Base-by-base conservation (phyloP, 768 basidiomycete genomes). In the Naganishia onofrii region DNA sequence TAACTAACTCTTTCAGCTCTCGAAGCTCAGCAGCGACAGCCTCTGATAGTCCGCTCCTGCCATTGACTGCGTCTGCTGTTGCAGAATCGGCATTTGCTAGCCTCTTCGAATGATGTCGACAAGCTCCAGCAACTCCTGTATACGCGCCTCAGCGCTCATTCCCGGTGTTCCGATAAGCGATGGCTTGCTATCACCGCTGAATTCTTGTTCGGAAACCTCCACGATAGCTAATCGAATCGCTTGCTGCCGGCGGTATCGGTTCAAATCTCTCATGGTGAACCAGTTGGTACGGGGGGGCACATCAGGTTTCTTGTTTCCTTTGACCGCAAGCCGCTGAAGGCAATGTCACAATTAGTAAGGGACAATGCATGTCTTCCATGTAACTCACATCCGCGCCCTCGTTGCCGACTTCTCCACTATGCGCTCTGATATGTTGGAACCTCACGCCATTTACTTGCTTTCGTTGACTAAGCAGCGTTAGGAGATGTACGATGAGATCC, bases 381-480 rank as follows among this genome's bases (percentile, higher is more conserved):
- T 17, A 2, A 55, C 54, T 55, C 54, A 55, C 54, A 55, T 55
- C 54, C 29, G 54, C 54, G 13, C 26, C 54, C 54, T 55, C 54
- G 17, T 55, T 55, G 1, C 54, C 54, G 5, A 1, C 10, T 32
- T 55, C 29, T 6, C 54, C 54, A 21, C 29, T 7, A 17, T 55
- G 54, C 19, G 29, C 54, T 34, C 26, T 55, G 26, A 55, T 29
- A 55, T 55, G 29, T 15, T 12, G 1, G 15, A 55, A 32, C 54
- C 54, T 55, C 29, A 55, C 54, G 6, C 54, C 54, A 31, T 55
- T 55, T 7, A 7, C 29, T 7, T 31, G 29, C 54, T 34, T 29
- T 15, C 54, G 54, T 10, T n/a, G 54, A 15, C 32, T 29, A 17
- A 32, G 19, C 54, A 55, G 21, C 1, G 54, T 17, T 3, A 55